Base-by-base conservation (phyloP, 768 basidiomycete species). In the Boletellus emodensis region DNA sequence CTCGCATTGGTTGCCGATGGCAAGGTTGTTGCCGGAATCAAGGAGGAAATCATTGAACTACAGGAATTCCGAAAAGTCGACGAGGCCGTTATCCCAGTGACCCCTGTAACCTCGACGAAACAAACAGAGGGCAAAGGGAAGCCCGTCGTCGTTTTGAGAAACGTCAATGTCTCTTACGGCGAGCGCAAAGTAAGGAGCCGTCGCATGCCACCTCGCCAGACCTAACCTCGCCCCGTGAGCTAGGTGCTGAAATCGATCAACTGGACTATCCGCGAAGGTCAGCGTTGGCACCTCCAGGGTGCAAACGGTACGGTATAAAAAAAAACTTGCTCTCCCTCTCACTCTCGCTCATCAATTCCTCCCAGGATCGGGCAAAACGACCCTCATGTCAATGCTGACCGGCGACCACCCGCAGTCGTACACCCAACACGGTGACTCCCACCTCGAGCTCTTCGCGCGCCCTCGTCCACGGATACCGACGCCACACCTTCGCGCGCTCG, bases 391-490 rank as follows among this genome's bases (percentile, higher is more conserved):
- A 15, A 68, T 97, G 28, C 71, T 99, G 35, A 92, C 92, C 0
- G 95, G 95, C 22, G 93, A 95, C 63, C 95, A 98, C 66, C 95
- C 95, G 0, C 90, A 93, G 54, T 97, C 95, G 1, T 98, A 87
- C 72, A 85, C 84, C 5, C 89, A 91, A 61, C 65, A 66, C 24
- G 51, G 51, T 28, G 49, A 59, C 66, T 54, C 76, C 50, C 71
- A 71, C 22, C 74, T 90, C 15, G 61, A 63, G 11, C 75, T 91
- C 52, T 85, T 90, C 57, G 74, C 75, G 39, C 72, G 74, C 26
- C 84, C 83, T 3, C 84, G 93, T 6, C 67, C 76, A 11, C 70
- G 71, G 3, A 81, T 83, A 41, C 78, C 95, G 0, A 94, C 91
- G 0, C 76, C 85, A 0, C 68, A 74, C 41, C 76, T 94, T 20